Base-by-base conservation (phyloP, 1,139 yeast genomes). In the Candida dubliniensis region DNA sequence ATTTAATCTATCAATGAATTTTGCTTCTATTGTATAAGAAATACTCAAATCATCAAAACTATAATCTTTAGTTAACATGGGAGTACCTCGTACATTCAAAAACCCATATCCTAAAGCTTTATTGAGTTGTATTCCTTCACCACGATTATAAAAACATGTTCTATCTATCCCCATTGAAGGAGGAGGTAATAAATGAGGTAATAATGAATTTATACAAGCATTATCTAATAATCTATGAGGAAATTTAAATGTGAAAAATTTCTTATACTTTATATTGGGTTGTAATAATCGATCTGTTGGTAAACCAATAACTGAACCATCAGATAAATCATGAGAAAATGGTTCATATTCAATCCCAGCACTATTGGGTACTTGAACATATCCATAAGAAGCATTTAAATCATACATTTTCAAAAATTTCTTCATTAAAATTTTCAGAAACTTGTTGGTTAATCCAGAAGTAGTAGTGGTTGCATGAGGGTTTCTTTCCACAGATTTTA, bases 141-240 rank as follows among this genome's bases (percentile, higher is more conserved):
- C 74, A 38, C 68, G 56, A 37, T 65, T 68, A 43, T 57, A 53
- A 42, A 73, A 73, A 33, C 74, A 60, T 0, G 76, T 68, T 27
- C 61, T 60, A 56, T 81, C 84, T 3, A 81, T 59, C 2, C 90
- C 90, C 59, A 81, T 66, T 23, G 86, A 74, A 10, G 90, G 89
- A 0, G 90, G 90, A 8, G 84, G 71, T 40, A 77, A 58, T 34
- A 77, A 68, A 58, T 84, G 90, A 1, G 77, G 66, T 31, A 74
- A 63, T 12, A 75, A 63, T 34, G 77, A 74, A 51, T 81, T 80
- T 23, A 74, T 68, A 57, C 90, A 84, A 2, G 74, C 64, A 31
- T 74, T 75, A 54, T 84, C 90, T 34, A 84, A 62, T 36, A 82
- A 61, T 45, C 71, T 74, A 32, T 68, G 66, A 0, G 90, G 91